phyloP scores from a whole-genome alignment of 371 early-diverging fungal species.

The Apophysomyces elegans region DNA sequence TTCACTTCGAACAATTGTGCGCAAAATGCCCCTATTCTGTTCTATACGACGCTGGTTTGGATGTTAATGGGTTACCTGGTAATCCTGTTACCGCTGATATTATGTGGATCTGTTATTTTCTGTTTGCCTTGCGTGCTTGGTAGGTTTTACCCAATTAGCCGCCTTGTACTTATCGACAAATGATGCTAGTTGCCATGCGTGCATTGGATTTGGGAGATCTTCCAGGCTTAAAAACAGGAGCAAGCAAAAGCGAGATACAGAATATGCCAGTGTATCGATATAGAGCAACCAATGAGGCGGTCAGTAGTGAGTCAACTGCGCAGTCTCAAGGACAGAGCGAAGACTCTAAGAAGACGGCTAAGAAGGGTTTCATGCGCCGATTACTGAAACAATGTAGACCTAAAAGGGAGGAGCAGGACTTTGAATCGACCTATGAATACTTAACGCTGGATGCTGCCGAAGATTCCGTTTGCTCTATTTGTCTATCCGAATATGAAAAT shows the following conservation, averaged over 20 bases:
- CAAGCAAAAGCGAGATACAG: slow-evolving; percentile 58
- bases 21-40: slow-evolving; percentile 52
- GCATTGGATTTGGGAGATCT: slow-evolving; percentile 57
- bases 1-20: slow-evolving; percentile 55
- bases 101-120: slow-evolving; percentile 63
- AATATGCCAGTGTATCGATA: slow-evolving; percentile 51
- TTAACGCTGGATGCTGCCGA: slow-evolving; percentile 33
- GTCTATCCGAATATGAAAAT: slow-evolving; percentile 66
- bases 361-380: not conserved
- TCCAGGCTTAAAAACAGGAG: slow-evolving; percentile 52
- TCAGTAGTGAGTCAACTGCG: not conserved
- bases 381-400: not conserved
- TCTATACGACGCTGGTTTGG: slow-evolving; percentile 61
- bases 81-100: slow-evolving; percentile 60
- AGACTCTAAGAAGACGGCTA: not conserved
- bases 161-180: not conserved
- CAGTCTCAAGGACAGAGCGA: not conserved
- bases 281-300: slow-evolving; percentile 10
- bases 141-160: slow-evolving; percentile 8
- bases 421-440: slow-evolving; percentile 17
- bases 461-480: slow-evolving; percentile 66
- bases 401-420: slow-evolving; percentile 15
- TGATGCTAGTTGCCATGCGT: slow-evolving; percentile 45
- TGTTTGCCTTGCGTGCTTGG: slow-evolving; percentile 65
- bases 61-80: slow-evolving; percentile 69